Base-by-base conservation (phyloP, 257 asterid species). In the Nyctanthes arbortristis region DNA sequence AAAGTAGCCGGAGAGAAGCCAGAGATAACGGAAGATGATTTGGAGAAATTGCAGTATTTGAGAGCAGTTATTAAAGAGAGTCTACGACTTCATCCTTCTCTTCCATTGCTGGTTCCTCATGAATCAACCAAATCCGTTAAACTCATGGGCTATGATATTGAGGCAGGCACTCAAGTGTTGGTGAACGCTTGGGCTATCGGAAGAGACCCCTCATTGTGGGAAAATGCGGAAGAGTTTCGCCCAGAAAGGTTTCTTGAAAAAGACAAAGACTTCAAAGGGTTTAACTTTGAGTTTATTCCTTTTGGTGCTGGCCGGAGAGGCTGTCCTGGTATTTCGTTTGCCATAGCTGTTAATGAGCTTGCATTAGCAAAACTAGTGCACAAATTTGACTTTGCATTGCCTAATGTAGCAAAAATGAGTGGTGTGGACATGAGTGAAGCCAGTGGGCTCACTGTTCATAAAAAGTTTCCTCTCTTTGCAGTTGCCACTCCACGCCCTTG, bases 1-100 rank as follows among this genome's bases (percentile, higher is more conserved):
- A 81, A 81, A 3, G 87, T 81, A 7, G 20, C 79, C 9, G 78
- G 65, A 63, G 89, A 86, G 37, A 75, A 80, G 1, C 74, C n/a
- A n/a, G n/a, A n/a, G n/a, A n/a, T n/a, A n/a, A n/a, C n/a, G n/a
- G n/a, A n/a, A n/a, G n/a, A n/a, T n/a, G n/a, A n/a, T n/a, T n/a
- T n/a, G n/a, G n/a, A n/a, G n/a, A n/a, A n/a, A n/a, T n/a, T n/a
- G n/a, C n/a, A n/a, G n/a, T n/a, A n/a, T n/a, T n/a, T n/a, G n/a
- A n/a, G n/a, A n/a, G n/a, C n/a, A n/a, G n/a, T n/a, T n/a, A n/a
- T n/a, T n/a, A n/a, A n/a, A n/a, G n/a, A n/a, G n/a, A n/a, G n/a
- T n/a, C n/a, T n/a, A 0, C 77, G 89, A 1, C 28, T 71, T 0
- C 88, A 79, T 57, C 39, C 81, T 32, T 88, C 89, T 0, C 0